Percentiles rank a stretch among this genome's conserved stretches.
These are phyloP conservation scores for Monosporascus cannonballus DNA, from an alignment of 2,329 filamentous ascomycete species.

Conservation along the genomic window DNA sequence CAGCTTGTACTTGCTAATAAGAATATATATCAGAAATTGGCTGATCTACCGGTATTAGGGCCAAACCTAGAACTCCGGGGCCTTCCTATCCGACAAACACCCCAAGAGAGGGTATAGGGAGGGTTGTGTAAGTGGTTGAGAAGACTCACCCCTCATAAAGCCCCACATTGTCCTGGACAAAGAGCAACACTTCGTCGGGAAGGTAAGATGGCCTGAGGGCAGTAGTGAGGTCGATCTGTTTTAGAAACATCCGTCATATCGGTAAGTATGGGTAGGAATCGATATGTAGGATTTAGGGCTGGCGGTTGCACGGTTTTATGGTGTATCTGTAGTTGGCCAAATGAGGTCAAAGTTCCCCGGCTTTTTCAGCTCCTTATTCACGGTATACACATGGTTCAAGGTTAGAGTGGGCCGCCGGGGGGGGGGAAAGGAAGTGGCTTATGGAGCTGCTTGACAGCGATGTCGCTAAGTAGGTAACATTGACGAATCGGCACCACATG, in stretches of 20 bases:
- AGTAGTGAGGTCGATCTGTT: conserved; percentile 91
- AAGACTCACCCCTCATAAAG: conserved; percentile 85
- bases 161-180: conserved; percentile 95
- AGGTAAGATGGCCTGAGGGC: conserved; percentile 88
- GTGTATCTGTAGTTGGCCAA: too few relatives aligned
- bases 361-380: too few relatives aligned
- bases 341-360: too few relatives aligned
- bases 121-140: neutral
- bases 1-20: conserved; percentile 82
- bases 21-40: conserved; percentile 5
- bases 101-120: neutral
- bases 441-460: too few relatives aligned
- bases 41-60: neutral
- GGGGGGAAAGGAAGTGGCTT: too few relatives aligned
- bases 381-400: too few relatives aligned
- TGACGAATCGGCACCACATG: too few relatives aligned
- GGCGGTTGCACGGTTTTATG: too few relatives aligned
- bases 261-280: conserved; percentile 6
- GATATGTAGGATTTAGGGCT: too few relatives aligned
- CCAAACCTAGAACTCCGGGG: neutral
- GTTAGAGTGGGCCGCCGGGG: too few relatives aligned
- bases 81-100: neutral
- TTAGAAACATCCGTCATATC: conserved; percentile 89
- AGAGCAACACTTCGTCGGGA: conserved; percentile 88
- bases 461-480: too few relatives aligned